These are phyloP conservation scores for Bombardia bombarda DNA, from an alignment of 495 filamentous ascomycete species.

Conservation along the genomic window DNA sequence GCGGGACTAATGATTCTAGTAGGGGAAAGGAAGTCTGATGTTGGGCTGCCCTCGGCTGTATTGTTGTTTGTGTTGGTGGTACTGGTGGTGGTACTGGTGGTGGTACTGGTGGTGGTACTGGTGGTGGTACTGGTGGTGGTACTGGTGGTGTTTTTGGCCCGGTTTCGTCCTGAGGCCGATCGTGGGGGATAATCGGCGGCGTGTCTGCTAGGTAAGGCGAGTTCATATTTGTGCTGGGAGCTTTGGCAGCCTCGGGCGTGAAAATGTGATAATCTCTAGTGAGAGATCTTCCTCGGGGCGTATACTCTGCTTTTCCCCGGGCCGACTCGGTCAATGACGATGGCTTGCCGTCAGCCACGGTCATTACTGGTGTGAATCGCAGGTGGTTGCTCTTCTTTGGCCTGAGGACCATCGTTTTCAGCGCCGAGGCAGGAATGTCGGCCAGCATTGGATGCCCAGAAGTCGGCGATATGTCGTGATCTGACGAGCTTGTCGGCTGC, in stretches of 20 bases:
- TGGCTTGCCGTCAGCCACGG: slow-evolving; percentile 13
- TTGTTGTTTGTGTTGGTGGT: no score
- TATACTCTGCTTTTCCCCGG: not conserved
- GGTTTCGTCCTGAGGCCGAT: no score
- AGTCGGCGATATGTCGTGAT: not conserved
- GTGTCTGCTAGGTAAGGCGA: not conserved
- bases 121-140: no score
- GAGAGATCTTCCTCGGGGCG: no score
- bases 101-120: no score
- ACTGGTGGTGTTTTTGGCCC: no score
- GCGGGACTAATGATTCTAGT: no score
- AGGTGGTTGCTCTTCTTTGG: not conserved
- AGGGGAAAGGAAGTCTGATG: not conserved
- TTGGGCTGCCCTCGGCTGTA: not conserved
- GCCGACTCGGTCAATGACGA: slow-evolving; percentile 4
- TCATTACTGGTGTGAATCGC: slow-evolving; percentile 12
- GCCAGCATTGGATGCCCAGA: not conserved
- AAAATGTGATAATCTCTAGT: no score
- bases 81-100: no score
- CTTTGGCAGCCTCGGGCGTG: no score
- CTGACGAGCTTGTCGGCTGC: not conserved
- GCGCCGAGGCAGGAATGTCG: not conserved
- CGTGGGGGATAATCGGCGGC: not conserved
- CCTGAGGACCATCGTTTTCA: no score
- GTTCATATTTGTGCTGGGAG: not conserved